These are phyloP conservation scores for Geosiphon pyriformis DNA, from an alignment of 192 early-diverging fungal genomes.

Conservation along the genomic window DNA sequence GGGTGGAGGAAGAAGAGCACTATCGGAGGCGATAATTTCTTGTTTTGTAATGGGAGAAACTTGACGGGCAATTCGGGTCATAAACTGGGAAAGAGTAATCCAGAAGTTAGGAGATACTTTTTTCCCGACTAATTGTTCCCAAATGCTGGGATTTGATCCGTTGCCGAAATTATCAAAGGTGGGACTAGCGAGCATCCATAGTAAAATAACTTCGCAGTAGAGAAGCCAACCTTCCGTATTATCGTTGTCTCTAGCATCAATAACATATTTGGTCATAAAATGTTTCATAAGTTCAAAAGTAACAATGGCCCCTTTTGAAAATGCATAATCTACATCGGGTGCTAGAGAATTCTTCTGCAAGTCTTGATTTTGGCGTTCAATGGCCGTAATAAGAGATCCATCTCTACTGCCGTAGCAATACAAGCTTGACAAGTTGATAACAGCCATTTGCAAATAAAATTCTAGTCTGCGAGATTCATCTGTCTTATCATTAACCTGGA, in stretches of 20 bases:
- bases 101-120: constrained; percentile 28
- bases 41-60: constrained; percentile 29
- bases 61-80: constrained; percentile 30
- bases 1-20: constrained; percentile 28
- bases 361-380: constrained; percentile 13
- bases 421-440: constrained; percentile 42
- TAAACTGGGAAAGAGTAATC: constrained; percentile 31
- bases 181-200: constrained; percentile 44
- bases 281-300: constrained; percentile 35
- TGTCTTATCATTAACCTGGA: not conserved
- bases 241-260: constrained; percentile 11
- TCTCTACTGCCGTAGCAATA: constrained; percentile 43
- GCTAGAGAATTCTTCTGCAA: constrained; percentile 1
- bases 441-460: constrained; percentile 44
- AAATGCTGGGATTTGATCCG: constrained; percentile 21
- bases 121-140: constrained; percentile 26
- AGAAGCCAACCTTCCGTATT: constrained; percentile 36
- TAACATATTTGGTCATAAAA: constrained; percentile 33
- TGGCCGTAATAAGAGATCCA: constrained; percentile 29
- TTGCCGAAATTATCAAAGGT: constrained; percentile 28
- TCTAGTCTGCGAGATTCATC: constrained; percentile 25
- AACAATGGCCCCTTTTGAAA: constrained; percentile 33
- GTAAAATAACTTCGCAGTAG: constrained; percentile 42
- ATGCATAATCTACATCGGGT: constrained; percentile 24
- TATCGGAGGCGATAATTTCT: not conserved